Evolutionary conservation across 352 stramenopile genomes (phyloP).

Genomic region (Phytophthora syringae): DNA sequence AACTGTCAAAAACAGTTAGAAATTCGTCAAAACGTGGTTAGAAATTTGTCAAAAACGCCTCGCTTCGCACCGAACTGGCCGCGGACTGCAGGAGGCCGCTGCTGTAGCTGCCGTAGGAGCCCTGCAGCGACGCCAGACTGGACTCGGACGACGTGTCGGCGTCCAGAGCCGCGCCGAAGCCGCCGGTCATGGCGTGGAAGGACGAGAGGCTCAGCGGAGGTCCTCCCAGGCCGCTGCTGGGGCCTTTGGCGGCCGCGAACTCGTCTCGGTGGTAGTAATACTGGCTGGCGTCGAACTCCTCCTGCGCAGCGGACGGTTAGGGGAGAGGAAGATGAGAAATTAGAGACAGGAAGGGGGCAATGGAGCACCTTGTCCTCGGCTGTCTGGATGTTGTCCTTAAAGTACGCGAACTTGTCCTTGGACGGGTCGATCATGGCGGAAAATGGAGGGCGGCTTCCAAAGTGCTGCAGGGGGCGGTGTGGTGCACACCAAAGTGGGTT

Average conservation of each 20-base stretch:
- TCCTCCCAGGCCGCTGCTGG: slow-evolving; percentile 33
- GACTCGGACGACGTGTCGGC: slow-evolving; percentile 26
- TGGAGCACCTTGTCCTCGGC: slow-evolving; percentile 79
- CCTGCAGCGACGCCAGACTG: slow-evolving; percentile 23
- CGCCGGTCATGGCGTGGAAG: slow-evolving; percentile 60
- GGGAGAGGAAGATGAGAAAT: neutral
- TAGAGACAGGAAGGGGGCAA: neutral
- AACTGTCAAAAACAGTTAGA: slow-evolving; percentile 49
- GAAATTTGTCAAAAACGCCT: slow-evolving; percentile 3
- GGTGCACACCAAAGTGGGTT: no score
- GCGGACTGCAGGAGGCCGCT: slow-evolving; percentile 48
- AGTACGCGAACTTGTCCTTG: slow-evolving; percentile 91
- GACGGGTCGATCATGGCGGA: slow-evolving; percentile 82
- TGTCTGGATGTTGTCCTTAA: slow-evolving; percentile 92
- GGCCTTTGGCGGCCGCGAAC: slow-evolving; percentile 48
- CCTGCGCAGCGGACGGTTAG: slow-evolving; percentile 10
- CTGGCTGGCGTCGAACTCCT: slow-evolving; percentile 89
- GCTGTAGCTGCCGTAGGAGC: slow-evolving; percentile 55
- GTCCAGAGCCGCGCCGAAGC: slow-evolving; percentile 38
- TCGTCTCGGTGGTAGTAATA: slow-evolving; percentile 91
- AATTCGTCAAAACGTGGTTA: slow-evolving; percentile 5
- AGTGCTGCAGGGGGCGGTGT: no score
- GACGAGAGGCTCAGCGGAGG: slow-evolving; percentile 50
- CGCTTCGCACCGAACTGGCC: slow-evolving; percentile 47
- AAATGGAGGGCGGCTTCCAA: neutral